Percentiles rank a stretch among this genome's conserved stretches.
phyloP scores from a whole-genome alignment of 2,329 filamentous ascomycete genomes.

The Mycosphaerella sp. region DNA sequence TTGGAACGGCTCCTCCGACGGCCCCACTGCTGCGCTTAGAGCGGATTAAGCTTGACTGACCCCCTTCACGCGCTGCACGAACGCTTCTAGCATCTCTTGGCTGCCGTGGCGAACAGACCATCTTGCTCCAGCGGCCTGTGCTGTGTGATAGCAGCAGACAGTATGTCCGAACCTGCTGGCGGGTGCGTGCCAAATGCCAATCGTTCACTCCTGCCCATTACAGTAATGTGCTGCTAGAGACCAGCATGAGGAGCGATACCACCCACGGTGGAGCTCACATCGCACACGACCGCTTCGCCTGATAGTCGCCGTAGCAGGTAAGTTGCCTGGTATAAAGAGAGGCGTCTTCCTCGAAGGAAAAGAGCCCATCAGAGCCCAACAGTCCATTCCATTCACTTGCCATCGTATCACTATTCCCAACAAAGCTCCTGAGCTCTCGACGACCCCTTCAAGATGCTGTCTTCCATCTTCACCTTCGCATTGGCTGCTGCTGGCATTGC shows the following conservation, averaged over 20 bases:
- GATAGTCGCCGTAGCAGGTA: not conserved
- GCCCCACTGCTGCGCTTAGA: not conserved
- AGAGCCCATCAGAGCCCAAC: slow-evolving; percentile 8
- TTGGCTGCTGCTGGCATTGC: slow-evolving; percentile 12
- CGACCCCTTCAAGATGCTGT: slow-evolving; percentile 12
- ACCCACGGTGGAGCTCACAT: slow-evolving; percentile 2
- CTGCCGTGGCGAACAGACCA: slow-evolving; percentile 14
- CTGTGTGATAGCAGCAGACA: slow-evolving; percentile 9
- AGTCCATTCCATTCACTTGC: slow-evolving; percentile 8
- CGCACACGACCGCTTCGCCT: not conserved
- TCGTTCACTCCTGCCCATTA: slow-evolving; percentile 10
- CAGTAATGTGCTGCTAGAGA: not conserved
- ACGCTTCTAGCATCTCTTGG: slow-evolving; percentile 6
- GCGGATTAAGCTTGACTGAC: not conserved
- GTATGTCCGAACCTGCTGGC: slow-evolving; percentile 4
- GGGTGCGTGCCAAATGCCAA: not conserved
- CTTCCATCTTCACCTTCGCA: slow-evolving; percentile 10
- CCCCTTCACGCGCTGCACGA: not conserved
- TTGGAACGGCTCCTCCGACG: slow-evolving; percentile 1
- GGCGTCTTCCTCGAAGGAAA: not conserved
- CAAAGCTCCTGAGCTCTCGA: not conserved
- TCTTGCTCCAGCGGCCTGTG: not conserved
- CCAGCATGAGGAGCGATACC: slow-evolving; percentile 4
- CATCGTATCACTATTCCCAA: not conserved
- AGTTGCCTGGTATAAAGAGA: slow-evolving; percentile 12